Conservation (phyloP, 2,329 filamentous ascomycete genomes). For the Rhexocercosporidium sp. region DNA sequence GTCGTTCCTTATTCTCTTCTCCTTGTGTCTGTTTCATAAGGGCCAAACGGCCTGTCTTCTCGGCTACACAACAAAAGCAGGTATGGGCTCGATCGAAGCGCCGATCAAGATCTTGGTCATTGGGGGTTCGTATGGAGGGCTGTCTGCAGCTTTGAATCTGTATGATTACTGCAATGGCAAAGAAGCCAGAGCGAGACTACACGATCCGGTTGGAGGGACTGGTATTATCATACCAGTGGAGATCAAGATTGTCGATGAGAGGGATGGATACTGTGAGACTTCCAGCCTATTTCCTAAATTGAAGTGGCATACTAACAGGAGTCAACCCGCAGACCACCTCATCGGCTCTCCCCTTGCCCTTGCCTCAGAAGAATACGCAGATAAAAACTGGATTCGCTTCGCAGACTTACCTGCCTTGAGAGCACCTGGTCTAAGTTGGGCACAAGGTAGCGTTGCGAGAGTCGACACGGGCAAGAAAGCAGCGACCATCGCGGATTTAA, state of each 20-base stretch:
- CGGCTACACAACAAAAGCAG: background rate
- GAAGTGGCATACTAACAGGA: background rate
- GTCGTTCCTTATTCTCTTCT: background rate
- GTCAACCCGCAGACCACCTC: conserved; percentile 64
- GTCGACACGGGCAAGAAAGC: conserved; percentile 65
- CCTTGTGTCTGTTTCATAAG: background rate
- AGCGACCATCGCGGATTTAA: conserved; percentile 58
- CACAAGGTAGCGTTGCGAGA: conserved; percentile 67
- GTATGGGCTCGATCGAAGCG: conserved; percentile 16
- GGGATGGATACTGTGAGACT: conserved; percentile 80
- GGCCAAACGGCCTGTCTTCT: background rate
- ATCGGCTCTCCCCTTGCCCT: conserved; percentile 78
- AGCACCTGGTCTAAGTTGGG: conserved; percentile 62
- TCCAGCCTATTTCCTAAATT: background rate
- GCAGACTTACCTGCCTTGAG: conserved; percentile 70
- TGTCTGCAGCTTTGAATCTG: conserved; percentile 70
- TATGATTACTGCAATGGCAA: conserved; percentile 67
- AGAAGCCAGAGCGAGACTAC: conserved; percentile 38
- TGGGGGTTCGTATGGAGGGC: conserved; percentile 75
- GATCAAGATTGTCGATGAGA: conserved; percentile 77
- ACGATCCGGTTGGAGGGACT: conserved; percentile 31
- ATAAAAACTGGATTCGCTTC: conserved; percentile 74
- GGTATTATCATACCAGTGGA: conserved; percentile 61
- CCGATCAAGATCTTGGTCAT: conserved; percentile 63
- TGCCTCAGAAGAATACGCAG: conserved; percentile 64